Evolutionary conservation across 345 rosid species (phyloP).

Genomic region (Syzygium jambos): DNA sequence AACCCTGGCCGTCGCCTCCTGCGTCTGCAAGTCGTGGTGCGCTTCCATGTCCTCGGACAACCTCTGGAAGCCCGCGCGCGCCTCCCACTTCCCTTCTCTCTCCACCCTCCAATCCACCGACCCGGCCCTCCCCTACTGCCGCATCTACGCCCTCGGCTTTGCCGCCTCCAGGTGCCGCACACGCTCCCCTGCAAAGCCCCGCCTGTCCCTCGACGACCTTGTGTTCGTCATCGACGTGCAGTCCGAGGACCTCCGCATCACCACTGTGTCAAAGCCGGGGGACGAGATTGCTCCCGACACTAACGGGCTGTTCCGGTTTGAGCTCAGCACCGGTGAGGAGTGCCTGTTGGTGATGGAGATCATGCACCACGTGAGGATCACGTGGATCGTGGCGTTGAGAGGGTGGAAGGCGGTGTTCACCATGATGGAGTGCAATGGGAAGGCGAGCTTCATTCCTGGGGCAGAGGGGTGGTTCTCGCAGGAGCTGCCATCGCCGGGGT

Average conservation of each 20-base stretch:
- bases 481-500: slow-evolving; percentile 35
- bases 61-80: slow-evolving; percentile 28
- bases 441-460: not conserved
- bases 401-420: slow-evolving; percentile 32
- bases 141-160: slow-evolving; percentile 19
- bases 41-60: slow-evolving; percentile 31
- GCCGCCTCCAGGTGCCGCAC: slow-evolving; percentile 20
- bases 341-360: not conserved
- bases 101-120: slow-evolving; percentile 17
- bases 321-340: not conserved
- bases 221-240: slow-evolving; percentile 15
- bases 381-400: slow-evolving; percentile 30
- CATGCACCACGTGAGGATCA: slow-evolving; percentile 11
- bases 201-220: slow-evolving; percentile 21
- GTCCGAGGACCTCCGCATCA: not conserved
- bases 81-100: slow-evolving; percentile 23
- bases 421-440: slow-evolving; percentile 30
- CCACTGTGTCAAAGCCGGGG: slow-evolving; percentile 5
- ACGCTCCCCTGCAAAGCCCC: slow-evolving; percentile 15
- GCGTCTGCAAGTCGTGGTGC: slow-evolving; percentile 33
- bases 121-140: slow-evolving; percentile 19
- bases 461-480: slow-evolving; percentile 33
- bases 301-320: slow-evolving; percentile 24
- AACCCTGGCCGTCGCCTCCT: slow-evolving; percentile 34
- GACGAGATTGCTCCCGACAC: not conserved